Percentiles rank a stretch among this genome's conserved stretches.
phyloP scores from a whole-genome alignment of 441 rosid species.

The Melianthus villosus region DNA sequence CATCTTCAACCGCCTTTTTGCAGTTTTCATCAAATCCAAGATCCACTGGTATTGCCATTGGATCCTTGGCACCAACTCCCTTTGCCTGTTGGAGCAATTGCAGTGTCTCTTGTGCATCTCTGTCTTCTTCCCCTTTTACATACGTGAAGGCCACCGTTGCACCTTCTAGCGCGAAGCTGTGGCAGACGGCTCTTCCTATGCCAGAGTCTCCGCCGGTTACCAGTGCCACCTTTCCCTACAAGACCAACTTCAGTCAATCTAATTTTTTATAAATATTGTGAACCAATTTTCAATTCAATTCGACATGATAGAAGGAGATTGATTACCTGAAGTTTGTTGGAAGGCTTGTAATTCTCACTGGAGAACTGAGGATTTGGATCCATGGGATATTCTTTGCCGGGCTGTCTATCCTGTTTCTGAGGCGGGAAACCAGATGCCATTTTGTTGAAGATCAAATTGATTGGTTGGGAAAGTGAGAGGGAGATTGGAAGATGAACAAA shows the following conservation, averaged over 20 bases:
- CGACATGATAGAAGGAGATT: no score
- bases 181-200: conserved; percentile 49
- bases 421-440: no score
- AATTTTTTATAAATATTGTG: neutral
- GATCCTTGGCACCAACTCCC: conserved; percentile 39
- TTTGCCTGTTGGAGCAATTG: conserved; percentile 30
- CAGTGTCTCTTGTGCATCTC: conserved; percentile 46
- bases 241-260: no score
- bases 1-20: conserved; percentile 39
- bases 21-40: conserved; percentile 56
- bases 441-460: no score
- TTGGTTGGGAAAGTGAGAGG: no score
- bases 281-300: no score
- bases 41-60: conserved; percentile 38
- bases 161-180: conserved; percentile 36
- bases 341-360: conserved; percentile 35
- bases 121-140: conserved; percentile 40
- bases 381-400: conserved; percentile 54
- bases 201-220: conserved; percentile 79
- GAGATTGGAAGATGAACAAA: no score
- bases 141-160: conserved; percentile 67
- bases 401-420: conserved; percentile 50
- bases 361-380: conserved; percentile 49
- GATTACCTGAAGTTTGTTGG: conserved; percentile 54
- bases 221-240: conserved; percentile 52